Percentiles rank a stretch among this genome's conserved stretches.
Conservation (phyloP, 768 basidiomycete species). For the Boletellus emodensis region DNA sequence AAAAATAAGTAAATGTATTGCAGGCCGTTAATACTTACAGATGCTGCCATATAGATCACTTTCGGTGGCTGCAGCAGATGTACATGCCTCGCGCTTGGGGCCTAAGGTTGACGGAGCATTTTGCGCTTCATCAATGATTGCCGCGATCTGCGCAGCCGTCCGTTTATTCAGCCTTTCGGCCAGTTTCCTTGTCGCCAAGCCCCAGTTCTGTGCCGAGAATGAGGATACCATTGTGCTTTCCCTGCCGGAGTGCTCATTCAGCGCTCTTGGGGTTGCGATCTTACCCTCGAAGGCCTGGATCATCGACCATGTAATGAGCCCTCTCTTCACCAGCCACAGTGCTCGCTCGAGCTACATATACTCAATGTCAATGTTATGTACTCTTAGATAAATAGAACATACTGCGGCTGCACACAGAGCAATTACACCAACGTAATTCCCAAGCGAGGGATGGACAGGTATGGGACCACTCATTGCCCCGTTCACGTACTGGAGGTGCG, state of each 20-base stretch:
- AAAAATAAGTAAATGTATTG: too few species aligned
- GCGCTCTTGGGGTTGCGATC: background rate
- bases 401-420: conserved; percentile 1
- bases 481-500: background rate
- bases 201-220: conserved; percentile 10
- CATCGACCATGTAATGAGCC: background rate
- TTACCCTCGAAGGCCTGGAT: background rate
- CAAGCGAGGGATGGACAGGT: background rate
- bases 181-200: background rate
- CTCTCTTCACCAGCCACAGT: background rate
- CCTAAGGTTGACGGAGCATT: too few species aligned
- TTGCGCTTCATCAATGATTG: too few species aligned
- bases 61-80: too few species aligned
- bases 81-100: too few species aligned
- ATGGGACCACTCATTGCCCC: background rate
- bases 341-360: background rate
- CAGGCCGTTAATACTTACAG: too few species aligned
- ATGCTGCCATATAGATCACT: too few species aligned
- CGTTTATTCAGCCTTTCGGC: background rate
- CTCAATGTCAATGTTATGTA: background rate
- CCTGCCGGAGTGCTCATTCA: conserved; percentile 6
- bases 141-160: too few species aligned
- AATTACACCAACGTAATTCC: background rate
- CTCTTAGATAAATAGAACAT: background rate
- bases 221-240: conserved; percentile 1